A percentile compares a stretch with the other conserved stretches of the same genome.
These are phyloP conservation scores for Colletotrichum sublineola DNA, from an alignment of 2,329 filamentous ascomycete species.

Conservation along the genomic window DNA sequence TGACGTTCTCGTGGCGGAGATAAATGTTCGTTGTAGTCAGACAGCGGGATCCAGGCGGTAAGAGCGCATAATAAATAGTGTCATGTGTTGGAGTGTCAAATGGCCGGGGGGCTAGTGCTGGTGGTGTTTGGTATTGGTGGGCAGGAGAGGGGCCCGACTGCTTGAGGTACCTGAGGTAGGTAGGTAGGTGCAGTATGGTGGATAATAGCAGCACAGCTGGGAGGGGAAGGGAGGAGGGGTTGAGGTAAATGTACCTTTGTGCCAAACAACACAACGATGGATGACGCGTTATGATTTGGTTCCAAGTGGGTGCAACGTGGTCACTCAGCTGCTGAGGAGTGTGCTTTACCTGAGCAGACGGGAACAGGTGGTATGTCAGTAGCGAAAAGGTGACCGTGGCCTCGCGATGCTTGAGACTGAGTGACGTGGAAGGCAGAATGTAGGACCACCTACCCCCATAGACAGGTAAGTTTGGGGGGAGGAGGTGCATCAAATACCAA, in stretches of 20 bases:
- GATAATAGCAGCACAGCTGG: conserved; percentile 20
- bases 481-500: conserved; percentile 15
- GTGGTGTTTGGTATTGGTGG: conserved; percentile 22
- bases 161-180: conserved; percentile 7
- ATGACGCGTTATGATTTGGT: conserved; percentile 22
- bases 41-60: conserved; percentile 28
- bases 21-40: conserved; percentile 20
- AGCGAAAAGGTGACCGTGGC: conserved; percentile 26
- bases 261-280: conserved; percentile 9
- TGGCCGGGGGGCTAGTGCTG: conserved; percentile 10
- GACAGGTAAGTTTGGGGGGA: background rate
- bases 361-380: conserved; percentile 31
- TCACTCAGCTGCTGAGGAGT: conserved; percentile 10
- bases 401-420: conserved; percentile 18
- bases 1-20: background rate
- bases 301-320: background rate
- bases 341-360: background rate
- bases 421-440: background rate
- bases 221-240: background rate
- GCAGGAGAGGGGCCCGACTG: conserved; percentile 36
- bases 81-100: conserved; percentile 23
- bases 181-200: conserved; percentile 11
- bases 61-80: conserved; percentile 40
- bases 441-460: background rate
- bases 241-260: conserved; percentile 16